A percentile compares a stretch with the other conserved stretches of the same genome.
phyloP scores from a whole-genome alignment of 768 basidiomycete species.

The Suillus paluster region DNA sequence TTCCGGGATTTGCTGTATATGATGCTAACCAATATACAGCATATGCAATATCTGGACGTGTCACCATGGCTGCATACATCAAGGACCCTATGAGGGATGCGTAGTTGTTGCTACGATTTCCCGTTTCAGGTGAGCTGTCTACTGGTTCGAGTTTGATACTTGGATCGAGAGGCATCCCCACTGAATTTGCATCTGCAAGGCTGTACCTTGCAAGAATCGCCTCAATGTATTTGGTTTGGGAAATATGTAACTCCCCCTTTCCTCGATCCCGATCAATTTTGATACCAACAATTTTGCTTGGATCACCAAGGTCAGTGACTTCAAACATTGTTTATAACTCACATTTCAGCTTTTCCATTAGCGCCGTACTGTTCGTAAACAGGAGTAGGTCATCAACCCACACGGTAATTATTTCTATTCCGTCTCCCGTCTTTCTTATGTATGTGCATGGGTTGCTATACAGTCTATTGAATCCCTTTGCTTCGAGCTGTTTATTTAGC shows the following conservation, averaged over 20 bases:
- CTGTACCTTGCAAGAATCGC: conserved; percentile 4
- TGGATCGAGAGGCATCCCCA: conserved; percentile 7
- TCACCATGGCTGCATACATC: conserved; percentile 23
- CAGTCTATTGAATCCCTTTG: conserved; percentile 21
- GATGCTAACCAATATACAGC: conserved; percentile 10
- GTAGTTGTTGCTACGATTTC: background rate
- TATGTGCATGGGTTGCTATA: conserved; percentile 21
- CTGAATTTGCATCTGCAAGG: conserved; percentile 6
- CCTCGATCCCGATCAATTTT: conserved; percentile 6
- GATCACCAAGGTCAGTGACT: conserved; percentile 19
- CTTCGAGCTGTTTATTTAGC: conserved; percentile 2
- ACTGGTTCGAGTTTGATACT: background rate
- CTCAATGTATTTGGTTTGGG: conserved; percentile 16
- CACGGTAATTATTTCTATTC: conserved; percentile 26
- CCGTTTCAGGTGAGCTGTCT: too few relatives aligned
- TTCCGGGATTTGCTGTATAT: conserved; percentile 13
- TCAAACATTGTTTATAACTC: conserved; percentile 11
- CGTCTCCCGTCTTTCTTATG: background rate
- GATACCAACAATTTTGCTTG: conserved; percentile 23
- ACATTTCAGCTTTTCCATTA: conserved; percentile 1
- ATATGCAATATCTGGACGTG: conserved; percentile 18
- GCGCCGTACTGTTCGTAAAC: background rate
- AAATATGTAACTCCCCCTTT: background rate
- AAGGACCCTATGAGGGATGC: conserved; percentile 20
- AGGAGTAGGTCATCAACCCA: conserved; percentile 17